Base-by-base conservation (phyloP, 164 flowering plant species). In the Santalum album region DNA sequence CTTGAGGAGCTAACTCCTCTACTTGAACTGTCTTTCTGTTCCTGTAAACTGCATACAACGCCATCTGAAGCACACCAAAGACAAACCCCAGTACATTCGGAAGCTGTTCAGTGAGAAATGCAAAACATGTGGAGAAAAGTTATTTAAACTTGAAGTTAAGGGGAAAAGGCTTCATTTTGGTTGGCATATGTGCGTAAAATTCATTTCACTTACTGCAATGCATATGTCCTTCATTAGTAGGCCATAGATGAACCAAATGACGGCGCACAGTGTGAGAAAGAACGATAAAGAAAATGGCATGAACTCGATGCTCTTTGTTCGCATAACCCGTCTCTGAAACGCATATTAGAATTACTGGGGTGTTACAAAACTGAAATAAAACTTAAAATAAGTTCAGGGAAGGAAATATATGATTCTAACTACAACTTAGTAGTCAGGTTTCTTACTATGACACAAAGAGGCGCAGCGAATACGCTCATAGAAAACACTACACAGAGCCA, bases 381-480 rank as follows among this genome's bases (percentile, higher is more conserved):
- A n/a, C n/a, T n/a, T n/a, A n/a, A n/a, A n/a, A n/a, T n/a, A n/a
- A n/a, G n/a, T n/a, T n/a, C n/a, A n/a, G n/a, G n/a, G n/a, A n/a
- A n/a, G n/a, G n/a, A n/a, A n/a, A n/a, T n/a, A n/a, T n/a, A n/a
- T n/a, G n/a, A 9, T 29, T 29, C 9, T 29, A 29, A 9, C 34
- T 29, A 9, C 34, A 29, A 9, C 34, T n/a, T 3, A 29, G 34
- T 9, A 3, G 34, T 29, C 34, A n/a, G 18, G 12, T 2, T 35
- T 9, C 73, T 73, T 51, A 86, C 97, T 71, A 90, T 68, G 40
- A 90, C 75, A 71, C 81, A 56, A 22, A 90, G 72, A 42, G 97
- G 97, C 25, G 97, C 90, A 18, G 69, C 81, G 27, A 81, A 90
- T 1, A 87, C 95, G 21, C 76, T 54, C 1, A 81, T 56, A 11